Conservation (phyloP, 2,329 filamentous ascomycete genomes). For the Ceratocystis diversiconidia region DNA sequence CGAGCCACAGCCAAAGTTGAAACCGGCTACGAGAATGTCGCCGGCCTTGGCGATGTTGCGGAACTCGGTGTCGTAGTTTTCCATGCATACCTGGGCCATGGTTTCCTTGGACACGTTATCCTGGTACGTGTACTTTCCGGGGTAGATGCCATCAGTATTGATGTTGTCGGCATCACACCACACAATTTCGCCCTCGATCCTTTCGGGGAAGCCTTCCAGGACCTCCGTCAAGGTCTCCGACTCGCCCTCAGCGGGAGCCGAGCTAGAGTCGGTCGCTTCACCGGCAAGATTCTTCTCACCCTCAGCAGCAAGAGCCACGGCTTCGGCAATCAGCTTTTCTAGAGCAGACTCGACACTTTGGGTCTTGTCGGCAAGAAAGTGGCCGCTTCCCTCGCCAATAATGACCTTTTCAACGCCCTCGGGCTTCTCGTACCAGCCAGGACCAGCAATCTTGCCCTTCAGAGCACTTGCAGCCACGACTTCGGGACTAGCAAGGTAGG, state of each 20-base stretch:
- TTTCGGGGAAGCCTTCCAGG: conserved; percentile 73
- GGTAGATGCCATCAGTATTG: conserved; percentile 87
- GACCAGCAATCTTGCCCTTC: conserved; percentile 54
- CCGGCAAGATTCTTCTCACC: conserved; percentile 35
- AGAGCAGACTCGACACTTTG: conserved; percentile 55
- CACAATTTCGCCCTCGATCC: conserved; percentile 71
- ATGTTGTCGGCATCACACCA: conserved; percentile 74
- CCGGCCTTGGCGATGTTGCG: conserved; percentile 44
- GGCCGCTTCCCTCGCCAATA: conserved; percentile 57
- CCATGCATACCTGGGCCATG: conserved; percentile 87
- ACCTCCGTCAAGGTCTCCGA: conserved; percentile 48
- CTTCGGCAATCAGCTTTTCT: conserved; percentile 54
- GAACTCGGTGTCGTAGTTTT: conserved; percentile 77
- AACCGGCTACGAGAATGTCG: conserved; percentile 75
- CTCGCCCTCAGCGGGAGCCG: conserved; percentile 19
- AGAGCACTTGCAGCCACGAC: conserved; percentile 84
- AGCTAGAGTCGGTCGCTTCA: conserved; percentile 20
- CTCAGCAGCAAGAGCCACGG: conserved; percentile 46
- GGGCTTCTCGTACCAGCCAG: conserved; percentile 64
- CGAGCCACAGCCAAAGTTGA: conserved; percentile 76
- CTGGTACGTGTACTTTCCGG: conserved; percentile 80
- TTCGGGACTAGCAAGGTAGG: conserved; percentile 79
- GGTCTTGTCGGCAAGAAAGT: conserved; percentile 48
- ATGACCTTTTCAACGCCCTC: conserved; percentile 52
- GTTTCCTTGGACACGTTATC: conserved; percentile 60